These are phyloP conservation scores for Wolfiporia cocos DNA, from an alignment of 1,284 basidiomycete genomes.

Conservation along the genomic window DNA sequence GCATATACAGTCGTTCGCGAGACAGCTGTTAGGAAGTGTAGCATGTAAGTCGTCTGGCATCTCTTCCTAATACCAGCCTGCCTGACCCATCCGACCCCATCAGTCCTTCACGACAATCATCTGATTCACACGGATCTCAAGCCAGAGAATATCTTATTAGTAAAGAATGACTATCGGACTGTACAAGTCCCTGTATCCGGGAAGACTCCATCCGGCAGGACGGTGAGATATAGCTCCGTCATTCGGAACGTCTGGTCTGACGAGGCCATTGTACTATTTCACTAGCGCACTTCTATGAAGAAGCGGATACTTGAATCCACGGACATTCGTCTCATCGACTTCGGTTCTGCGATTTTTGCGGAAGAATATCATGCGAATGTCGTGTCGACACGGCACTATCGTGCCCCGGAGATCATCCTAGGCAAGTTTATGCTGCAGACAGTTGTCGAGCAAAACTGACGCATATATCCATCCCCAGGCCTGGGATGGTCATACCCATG, in stretches of 20 bases:
- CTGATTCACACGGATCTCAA: conserved; percentile 98
- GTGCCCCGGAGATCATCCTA: conserved; percentile 98
- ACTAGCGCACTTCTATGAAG: conserved; percentile 51
- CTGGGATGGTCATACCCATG: conserved; percentile 98
- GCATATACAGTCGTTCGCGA: conserved; percentile 95
- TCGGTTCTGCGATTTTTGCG: conserved; percentile 97
- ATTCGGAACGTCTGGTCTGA: background rate
- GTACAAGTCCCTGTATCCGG: conserved; percentile 50
- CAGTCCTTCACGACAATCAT: conserved; percentile 88
- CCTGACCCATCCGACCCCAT: conserved; percentile 1
- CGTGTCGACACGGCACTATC: conserved; percentile 96
- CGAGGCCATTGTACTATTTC: conserved; percentile 29
- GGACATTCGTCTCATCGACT: conserved; percentile 96
- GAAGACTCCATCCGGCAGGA: conserved; percentile 37
- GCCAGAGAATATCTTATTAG: conserved; percentile 96
- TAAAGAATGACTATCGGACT: conserved; percentile 74
- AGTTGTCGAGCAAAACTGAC: background rate
- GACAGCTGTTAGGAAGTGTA: conserved; percentile 89
- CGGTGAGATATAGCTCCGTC: background rate
- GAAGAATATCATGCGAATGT: conserved; percentile 98
- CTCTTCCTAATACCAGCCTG: background rate
- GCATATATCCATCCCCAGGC: conserved; percentile 40
- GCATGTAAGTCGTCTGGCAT: conserved; percentile 68
- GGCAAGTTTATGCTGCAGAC: conserved; percentile 44
- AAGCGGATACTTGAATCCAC: conserved; percentile 82